Evolutionary conservation across 1,139 yeast genomes (phyloP).

Genomic region (Entelexis paramagnoliae): DNA sequence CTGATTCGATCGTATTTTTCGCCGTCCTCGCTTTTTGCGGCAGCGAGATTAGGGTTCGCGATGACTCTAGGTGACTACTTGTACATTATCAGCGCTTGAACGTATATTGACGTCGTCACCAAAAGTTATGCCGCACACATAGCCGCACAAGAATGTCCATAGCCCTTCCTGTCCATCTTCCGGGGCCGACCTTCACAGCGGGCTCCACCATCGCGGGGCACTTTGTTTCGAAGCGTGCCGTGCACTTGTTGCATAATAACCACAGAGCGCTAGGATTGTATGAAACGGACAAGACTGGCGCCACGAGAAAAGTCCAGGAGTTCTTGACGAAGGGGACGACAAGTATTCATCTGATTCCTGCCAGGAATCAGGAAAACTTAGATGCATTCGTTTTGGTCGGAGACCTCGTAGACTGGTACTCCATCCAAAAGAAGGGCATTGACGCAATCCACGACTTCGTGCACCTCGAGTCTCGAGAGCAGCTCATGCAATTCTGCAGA

Average conservation of each 20-base stretch:
- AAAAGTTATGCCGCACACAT: neutral
- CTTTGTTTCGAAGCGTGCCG: neutral
- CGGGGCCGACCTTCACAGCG: neutral
- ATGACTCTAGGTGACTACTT: neutral
- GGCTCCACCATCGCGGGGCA: constrained; percentile 1
- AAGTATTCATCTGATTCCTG: neutral
- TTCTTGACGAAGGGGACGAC: neutral
- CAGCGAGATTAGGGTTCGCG: neutral
- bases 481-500: neutral
- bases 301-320: neutral
- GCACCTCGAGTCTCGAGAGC: neutral
- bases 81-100: too few relatives aligned
- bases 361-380: neutral
- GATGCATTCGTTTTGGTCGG: constrained; percentile 2
- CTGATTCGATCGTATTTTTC: constrained; percentile 2
- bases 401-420: constrained; percentile 1
- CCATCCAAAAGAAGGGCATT: neutral
- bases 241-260: neutral
- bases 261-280: neutral
- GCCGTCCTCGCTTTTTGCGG: constrained; percentile 3
- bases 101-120: too few relatives aligned
- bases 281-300: neutral
- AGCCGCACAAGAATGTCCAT: neutral
- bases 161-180: neutral
- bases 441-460: constrained; percentile 1